Percentiles rank a stretch among this genome's conserved stretches.
These are phyloP conservation scores for Leishmania tropica DNA, from an alignment of 208 protist species.

Conservation along the genomic window DNA sequence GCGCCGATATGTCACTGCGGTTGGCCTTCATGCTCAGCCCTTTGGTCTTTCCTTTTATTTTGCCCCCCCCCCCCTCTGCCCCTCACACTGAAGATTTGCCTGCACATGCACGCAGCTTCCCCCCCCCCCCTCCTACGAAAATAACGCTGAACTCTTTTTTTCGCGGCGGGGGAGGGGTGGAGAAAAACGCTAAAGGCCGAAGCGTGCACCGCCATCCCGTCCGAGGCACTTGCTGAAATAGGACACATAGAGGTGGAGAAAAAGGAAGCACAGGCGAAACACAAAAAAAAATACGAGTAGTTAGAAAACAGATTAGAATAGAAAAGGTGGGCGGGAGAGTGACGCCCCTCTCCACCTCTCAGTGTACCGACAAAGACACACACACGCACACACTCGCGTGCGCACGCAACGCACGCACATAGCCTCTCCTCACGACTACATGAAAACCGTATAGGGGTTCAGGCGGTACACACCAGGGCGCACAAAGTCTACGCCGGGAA, in stretches of 20 bases:
- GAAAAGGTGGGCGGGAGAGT: neutral
- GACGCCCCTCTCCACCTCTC: neutral
- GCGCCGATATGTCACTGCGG: neutral
- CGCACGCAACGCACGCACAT: neutral
- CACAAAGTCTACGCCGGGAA: conserved; percentile 28
- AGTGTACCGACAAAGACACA: neutral
- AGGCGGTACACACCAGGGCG: conserved; percentile 29
- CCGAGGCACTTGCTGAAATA: neutral
- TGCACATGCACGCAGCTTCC: neutral
- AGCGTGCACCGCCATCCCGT: neutral
- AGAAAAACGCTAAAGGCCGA: neutral
- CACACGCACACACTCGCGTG: neutral
- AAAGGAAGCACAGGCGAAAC: neutral
- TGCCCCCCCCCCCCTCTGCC: too few relatives aligned
- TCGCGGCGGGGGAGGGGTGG: neutral
- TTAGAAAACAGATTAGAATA: neutral
- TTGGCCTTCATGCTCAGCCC: neutral
- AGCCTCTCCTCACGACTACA: neutral
- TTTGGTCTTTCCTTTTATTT: neutral
- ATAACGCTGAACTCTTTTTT: neutral
- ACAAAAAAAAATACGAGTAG: neutral
- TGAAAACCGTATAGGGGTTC: conserved; percentile 37
- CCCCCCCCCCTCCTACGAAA: neutral
- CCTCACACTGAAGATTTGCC: neutral
- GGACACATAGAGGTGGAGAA: neutral